Base-by-base conservation (phyloP, 768 basidiomycete genomes). In the Termitomyces eurrhizus region DNA sequence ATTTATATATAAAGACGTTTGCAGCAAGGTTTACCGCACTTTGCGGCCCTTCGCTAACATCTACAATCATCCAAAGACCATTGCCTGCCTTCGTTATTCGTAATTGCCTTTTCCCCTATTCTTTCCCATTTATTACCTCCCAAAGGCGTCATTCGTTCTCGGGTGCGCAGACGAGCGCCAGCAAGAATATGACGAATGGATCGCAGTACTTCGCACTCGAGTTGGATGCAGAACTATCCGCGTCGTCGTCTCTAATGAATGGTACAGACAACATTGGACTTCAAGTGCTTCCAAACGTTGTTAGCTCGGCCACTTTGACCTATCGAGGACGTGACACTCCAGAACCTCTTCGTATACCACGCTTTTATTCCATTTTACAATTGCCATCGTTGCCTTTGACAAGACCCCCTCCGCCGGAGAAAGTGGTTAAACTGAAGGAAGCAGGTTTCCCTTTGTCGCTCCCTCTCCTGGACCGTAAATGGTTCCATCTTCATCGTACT, bases 401-500 rank as follows among this genome's bases (percentile, higher is more conserved):
- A 5, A 51, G 48, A 33, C 55, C 61, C 6, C 52, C 41, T 42
- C 59, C 52, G 4, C 58, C 59, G 4, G 21, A 26, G 5, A 57
- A 45, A 44, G 61, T 62, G 4, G n/a, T 52, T 7, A 60, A 56
- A 18, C 32, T 65, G 21, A 52, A 52, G 42, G 64, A 57, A 14
- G 61, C 61, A 44, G 63, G 64, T 44, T 55, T 64, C 62, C 2
- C 57, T 66, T 16, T 61, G 58, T 26, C 58, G 65, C 13, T 60
- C 65, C 24, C 54, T 66, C 36, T 60, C 57, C 5, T 62, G 65
- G 2, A 57, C 64, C 37, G 48, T 64, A 11, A 63, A 57, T 39
- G 60, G 60, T 11, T 62, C 62, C 33, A 64, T 66, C 26, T 66
- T 59, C 62, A n/a, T 50, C 62, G 1, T 66, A 60, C 42, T 66